Evolutionary conservation across 139 green algal genomes (phyloP), one percentile per base, ranked within the genome.

Genomic region (Chlorella ohadii): DNA sequence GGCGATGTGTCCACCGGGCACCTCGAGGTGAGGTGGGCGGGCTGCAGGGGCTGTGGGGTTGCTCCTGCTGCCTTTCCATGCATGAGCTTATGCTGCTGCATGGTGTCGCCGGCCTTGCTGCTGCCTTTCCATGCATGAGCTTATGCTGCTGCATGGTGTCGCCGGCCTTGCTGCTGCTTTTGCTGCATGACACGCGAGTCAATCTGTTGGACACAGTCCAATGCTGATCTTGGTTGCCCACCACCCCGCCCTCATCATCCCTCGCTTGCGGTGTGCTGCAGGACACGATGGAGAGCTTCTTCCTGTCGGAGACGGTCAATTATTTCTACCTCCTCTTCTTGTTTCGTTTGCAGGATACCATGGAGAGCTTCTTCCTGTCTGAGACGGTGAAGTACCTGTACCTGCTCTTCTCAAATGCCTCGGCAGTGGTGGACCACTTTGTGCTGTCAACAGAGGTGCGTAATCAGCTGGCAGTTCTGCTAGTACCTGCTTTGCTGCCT

Each of bases 331-430:
- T 98, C 22, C 88, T 92, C 28, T 94, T 96, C 73, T 84, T 6
- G 6, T 55, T 16, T 51, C 17, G 4, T 17, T 85, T 94, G 75
- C 90, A 92, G 34, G 96, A 99, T 87, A 89, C 93, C 31, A 96
- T 96, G 94, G 94, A 98, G 87, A 92, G 74, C 44, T 99, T 97
- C 90, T 98, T 99, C 67, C 89, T 99, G 38, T 87, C 88, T 2
- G 96, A 99, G 78, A 98, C 96, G 0, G 61, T 92, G 72, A 98
- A 98, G 91, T 98, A 98, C 88, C 89, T 97, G 51, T 97, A 92
- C 85, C 90, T 98, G 25, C 88, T 92, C 28, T 94, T 96, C 73
- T 84, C 81, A 9, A 87, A 92, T 22, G 83, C 85, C 2, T 82
- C 88, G 0, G 59, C 72, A 3, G 67, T 94, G 59, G 74, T 91